Base-by-base conservation (phyloP, 2,329 filamentous ascomycete species). In the Exophiala phaeomuriformis region DNA sequence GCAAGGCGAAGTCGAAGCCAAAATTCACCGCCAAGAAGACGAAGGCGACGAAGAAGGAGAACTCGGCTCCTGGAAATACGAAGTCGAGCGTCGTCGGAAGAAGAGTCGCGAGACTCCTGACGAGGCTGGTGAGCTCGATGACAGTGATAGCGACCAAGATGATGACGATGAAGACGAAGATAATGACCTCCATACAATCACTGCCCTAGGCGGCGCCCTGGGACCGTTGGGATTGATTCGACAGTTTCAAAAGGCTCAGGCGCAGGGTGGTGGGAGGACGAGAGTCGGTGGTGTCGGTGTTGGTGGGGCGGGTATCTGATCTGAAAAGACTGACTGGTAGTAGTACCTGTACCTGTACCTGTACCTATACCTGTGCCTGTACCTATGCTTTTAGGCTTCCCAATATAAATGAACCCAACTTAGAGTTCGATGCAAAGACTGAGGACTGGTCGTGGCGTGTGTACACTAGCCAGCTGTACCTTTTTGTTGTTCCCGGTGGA, bases 201-300 rank as follows among this genome's bases (percentile, higher is more conserved):
- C 68, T 30, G 72, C 42, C 3, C 32, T 71, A 41, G 64, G 66
- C 19, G 19, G 19, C 32, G 70, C 64, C 33, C 75, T 76, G 3
- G 83, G 83, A 1, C 82, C 86, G 3, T 67, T 86, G 53, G 83
- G 83, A 5, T 67, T 86, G 60, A 73, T 86, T 52, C 80, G 83
- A 65, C 81, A 86, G 63, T 85, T 85, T 63, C 80, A 83, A 57
- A 82, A 80, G 67, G 81, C 79, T 36, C 78, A 81, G 58, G 75
- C 51, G 30, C 57, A 59, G 35, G 57, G 54, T 9, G 51, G 52
- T 7, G 51, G 46, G 5, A 48, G 57, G 37, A 49, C 44, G 6
- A 33, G 49, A 40, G 49, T 47, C 37, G 52, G 52, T 43, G 52
- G 48, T 5, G 49, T 46, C 2, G 52, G 42, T 5, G 19, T 47